Evolutionary conservation across 352 stramenopile genomes (phyloP).

Genomic region (Blastocystis sp.): DNA sequence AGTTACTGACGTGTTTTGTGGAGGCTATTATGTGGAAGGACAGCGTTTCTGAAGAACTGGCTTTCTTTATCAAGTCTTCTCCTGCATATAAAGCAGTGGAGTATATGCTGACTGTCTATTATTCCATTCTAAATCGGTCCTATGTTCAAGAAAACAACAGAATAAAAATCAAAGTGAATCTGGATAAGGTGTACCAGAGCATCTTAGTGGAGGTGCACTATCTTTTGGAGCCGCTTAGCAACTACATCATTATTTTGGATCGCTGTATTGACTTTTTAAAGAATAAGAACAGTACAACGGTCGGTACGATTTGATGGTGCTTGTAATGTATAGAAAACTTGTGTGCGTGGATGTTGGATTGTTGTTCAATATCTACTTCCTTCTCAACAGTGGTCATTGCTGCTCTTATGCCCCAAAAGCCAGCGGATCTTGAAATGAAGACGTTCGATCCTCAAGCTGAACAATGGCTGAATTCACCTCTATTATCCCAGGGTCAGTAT

Average conservation of each 20-base stretch:
- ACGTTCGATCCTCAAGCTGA: background rate
- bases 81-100: background rate
- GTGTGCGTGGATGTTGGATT: background rate
- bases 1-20: background rate
- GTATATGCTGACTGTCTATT: background rate
- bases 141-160: background rate
- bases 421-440: background rate
- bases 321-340: background rate
- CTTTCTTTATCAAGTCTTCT: background rate
- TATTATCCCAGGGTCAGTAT: background rate
- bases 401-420: constrained; percentile 16
- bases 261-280: background rate
- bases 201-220: background rate
- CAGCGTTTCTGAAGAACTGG: background rate
- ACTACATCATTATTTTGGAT: constrained; percentile 1
- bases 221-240: background rate
- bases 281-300: background rate
- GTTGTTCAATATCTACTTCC: background rate
- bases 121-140: background rate
- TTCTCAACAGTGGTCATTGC: constrained; percentile 13
- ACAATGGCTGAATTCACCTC: background rate
- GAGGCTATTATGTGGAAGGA: background rate
- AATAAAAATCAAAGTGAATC: background rate
- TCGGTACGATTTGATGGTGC: background rate
- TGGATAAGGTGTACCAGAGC: background rate